Conservation (phyloP, 257 asterid genomes). For the Nicotiana tabacum region DNA sequence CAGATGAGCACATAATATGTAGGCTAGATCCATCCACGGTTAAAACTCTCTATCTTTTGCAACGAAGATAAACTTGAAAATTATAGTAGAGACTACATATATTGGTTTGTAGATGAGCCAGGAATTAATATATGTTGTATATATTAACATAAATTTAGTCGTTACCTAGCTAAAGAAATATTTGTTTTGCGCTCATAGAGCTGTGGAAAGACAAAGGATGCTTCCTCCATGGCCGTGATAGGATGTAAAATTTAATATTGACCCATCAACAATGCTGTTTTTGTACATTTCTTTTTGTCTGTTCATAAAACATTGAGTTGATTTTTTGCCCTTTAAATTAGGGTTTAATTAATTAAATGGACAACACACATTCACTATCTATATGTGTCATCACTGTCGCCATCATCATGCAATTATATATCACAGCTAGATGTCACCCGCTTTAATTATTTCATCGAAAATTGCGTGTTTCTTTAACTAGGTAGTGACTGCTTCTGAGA, state of each 20-base stretch:
- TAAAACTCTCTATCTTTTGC: too few species aligned
- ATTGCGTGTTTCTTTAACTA: not conserved
- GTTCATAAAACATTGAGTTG: not conserved
- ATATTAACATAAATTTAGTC: too few species aligned
- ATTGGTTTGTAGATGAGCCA: too few species aligned
- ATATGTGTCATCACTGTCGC: not conserved
- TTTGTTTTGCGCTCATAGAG: not conserved
- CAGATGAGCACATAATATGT: too few species aligned
- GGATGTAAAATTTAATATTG: constrained; percentile 2
- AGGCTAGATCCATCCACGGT: too few species aligned
- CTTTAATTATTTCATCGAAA: not conserved
- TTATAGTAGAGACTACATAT: too few species aligned
- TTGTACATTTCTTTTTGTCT: constrained; percentile 34
- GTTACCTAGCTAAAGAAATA: too few species aligned
- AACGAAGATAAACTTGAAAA: not conserved
- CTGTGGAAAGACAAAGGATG: constrained; percentile 21
- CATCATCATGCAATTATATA: not conserved
- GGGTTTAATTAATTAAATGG: not conserved
- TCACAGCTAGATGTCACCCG: not conserved
- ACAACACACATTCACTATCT: not conserved
- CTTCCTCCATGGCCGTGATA: constrained; percentile 6
- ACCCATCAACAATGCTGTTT: not conserved
- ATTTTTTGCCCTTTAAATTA: not conserved
- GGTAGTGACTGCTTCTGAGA: not conserved
- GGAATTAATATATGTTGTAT: too few species aligned